Evolutionary conservation across 2,329 filamentous ascomycete genomes (phyloP).

Genomic region (Emericellopsis cladophorae): DNA sequence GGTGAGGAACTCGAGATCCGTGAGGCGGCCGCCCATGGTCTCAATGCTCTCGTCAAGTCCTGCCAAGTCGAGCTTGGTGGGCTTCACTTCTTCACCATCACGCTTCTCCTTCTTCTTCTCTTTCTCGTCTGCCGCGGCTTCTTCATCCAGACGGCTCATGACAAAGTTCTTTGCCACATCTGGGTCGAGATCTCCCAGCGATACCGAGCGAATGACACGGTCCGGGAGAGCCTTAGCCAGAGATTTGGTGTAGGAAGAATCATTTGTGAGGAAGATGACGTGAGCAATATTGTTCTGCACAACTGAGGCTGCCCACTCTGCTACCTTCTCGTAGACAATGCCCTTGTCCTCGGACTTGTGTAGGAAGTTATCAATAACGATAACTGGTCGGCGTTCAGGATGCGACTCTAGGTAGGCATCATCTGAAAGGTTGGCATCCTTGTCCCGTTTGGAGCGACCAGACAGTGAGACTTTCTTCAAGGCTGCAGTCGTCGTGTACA

Average conservation of each 20-base stretch:
- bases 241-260: conserved; percentile 78
- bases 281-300: conserved; percentile 85
- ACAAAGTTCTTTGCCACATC: conserved; percentile 84
- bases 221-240: conserved; percentile 81
- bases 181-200: conserved; percentile 74
- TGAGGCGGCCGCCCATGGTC: conserved; percentile 79
- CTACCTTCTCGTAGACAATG: conserved; percentile 65
- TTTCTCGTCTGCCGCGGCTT: conserved; percentile 14
- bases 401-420: conserved; percentile 87
- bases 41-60: conserved; percentile 76
- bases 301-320: conserved; percentile 80
- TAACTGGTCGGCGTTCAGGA: conserved; percentile 68
- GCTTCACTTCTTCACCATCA: conserved; percentile 8
- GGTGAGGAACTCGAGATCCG: conserved; percentile 89
- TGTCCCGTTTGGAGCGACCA: conserved; percentile 56
- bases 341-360: conserved; percentile 57
- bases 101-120: conserved; percentile 12
- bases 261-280: conserved; percentile 86
- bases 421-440: conserved; percentile 58
- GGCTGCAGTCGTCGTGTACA: conserved; percentile 69
- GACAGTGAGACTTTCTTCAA: conserved; percentile 67
- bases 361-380: conserved; percentile 86
- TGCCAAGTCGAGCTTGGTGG: conserved; percentile 31
- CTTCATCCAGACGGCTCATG: conserved; percentile 57
- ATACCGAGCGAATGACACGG: conserved; percentile 76